A percentile compares a stretch with the other conserved stretches of the same genome.
Conservation (phyloP, 225 moss, liverwort and hornwort species). For the Pseudoscleropodium purum region DNA sequence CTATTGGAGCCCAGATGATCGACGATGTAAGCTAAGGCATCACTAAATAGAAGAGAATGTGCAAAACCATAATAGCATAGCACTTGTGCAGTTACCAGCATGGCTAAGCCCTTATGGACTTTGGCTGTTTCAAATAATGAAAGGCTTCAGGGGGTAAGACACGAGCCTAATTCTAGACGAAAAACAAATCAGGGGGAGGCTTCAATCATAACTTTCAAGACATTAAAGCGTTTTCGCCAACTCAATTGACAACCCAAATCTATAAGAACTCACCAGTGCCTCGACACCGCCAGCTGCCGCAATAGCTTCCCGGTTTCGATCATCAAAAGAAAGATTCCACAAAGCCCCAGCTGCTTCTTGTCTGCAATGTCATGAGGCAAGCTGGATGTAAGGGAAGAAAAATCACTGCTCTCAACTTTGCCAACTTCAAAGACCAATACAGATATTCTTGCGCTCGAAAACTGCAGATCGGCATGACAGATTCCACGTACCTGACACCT, state of each 20-base stretch:
- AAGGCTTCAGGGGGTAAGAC: not conserved
- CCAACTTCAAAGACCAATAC: not conserved
- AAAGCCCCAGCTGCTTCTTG: conserved; percentile 96
- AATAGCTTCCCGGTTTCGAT: conserved; percentile 88
- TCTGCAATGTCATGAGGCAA: conserved; percentile 15
- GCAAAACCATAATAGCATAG: not conserved
- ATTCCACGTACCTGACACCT: conserved; percentile 68
- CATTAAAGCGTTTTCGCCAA: not conserved
- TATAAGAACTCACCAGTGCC: conserved; percentile 55
- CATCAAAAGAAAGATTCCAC: conserved; percentile 98
- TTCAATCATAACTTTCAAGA: not conserved
- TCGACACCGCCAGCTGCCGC: conserved; percentile 83
- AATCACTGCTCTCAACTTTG: not conserved
- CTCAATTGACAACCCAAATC: not conserved
- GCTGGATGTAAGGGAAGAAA: not conserved
- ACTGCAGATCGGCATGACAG: not conserved
- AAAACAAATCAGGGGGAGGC: not conserved
- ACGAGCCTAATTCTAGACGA: not conserved
- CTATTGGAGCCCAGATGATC: not conserved
- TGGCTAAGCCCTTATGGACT: not conserved
- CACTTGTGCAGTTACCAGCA: not conserved
- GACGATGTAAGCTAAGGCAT: not conserved
- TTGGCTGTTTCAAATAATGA: too few species aligned
- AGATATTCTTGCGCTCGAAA: not conserved
- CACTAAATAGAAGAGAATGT: not conserved